Evolutionary conservation across 2,329 filamentous ascomycete species (phyloP).

Genomic region (Exophiala lecanii-corni): DNA sequence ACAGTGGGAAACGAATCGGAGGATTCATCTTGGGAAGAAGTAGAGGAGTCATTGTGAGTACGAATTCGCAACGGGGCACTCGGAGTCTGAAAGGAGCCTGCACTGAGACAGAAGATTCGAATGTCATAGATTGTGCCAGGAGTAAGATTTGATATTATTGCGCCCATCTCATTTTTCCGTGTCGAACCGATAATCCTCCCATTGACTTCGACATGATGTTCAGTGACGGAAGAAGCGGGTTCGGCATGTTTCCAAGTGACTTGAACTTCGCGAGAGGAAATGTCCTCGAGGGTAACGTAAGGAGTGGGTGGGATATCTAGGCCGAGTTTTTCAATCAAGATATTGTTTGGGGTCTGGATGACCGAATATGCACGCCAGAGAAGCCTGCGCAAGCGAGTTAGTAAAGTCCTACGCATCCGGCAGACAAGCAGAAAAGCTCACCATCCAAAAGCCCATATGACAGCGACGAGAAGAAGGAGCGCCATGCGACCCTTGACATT

Average conservation of each 20-base stretch:
- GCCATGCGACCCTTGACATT: constrained; percentile 47
- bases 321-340: constrained; percentile 84
- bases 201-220: constrained; percentile 90
- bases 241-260: constrained; percentile 83
- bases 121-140: constrained; percentile 90
- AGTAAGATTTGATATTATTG: constrained; percentile 81
- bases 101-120: constrained; percentile 83
- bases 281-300: constrained; percentile 83
- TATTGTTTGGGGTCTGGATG: constrained; percentile 81
- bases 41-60: constrained; percentile 52
- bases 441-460: constrained; percentile 48
- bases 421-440: constrained; percentile 27
- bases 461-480: constrained; percentile 43
- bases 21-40: constrained; percentile 16
- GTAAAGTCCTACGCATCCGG: not conserved
- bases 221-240: constrained; percentile 64
- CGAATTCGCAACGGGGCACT: constrained; percentile 79
- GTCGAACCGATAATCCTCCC: constrained; percentile 84
- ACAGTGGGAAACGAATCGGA: constrained; percentile 42
- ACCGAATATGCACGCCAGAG: constrained; percentile 82
- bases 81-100: constrained; percentile 86
- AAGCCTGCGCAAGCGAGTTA: constrained; percentile 53
- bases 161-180: constrained; percentile 73
- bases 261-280: constrained; percentile 79
- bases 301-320: constrained; percentile 90